A percentile compares a stretch with the other conserved stretches of the same genome.
These are phyloP conservation scores for Collybiopsis confluens DNA, from an alignment of 768 basidiomycete species.

Conservation along the genomic window DNA sequence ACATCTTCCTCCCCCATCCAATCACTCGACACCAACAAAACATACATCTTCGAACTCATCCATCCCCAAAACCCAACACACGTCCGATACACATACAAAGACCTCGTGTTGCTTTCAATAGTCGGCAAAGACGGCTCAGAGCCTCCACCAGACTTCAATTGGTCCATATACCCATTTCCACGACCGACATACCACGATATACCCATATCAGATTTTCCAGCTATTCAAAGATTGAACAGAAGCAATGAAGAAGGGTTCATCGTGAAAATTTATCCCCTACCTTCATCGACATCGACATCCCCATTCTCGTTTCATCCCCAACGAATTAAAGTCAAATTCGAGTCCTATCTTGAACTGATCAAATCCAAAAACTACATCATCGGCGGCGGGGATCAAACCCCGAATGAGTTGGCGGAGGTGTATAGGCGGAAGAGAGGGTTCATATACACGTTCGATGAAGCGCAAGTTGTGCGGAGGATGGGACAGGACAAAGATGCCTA, in stretches of 20 bases:
- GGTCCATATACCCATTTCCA: conserved; percentile 11
- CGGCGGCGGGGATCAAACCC: too few species aligned
- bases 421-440: conserved; percentile 3
- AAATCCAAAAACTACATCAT: conserved; percentile 1
- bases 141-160: conserved; percentile 10
- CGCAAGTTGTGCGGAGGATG: neutral
- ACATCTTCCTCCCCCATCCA: too few species aligned
- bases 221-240: conserved; percentile 5
- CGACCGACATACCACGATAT: conserved; percentile 5
- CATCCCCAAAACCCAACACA: conserved; percentile 5
- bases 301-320: conserved; percentile 5
- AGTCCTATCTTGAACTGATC: conserved; percentile 7
- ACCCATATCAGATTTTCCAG: neutral
- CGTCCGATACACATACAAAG: conserved; percentile 1
- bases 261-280: conserved; percentile 9
- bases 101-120: conserved; percentile 9
- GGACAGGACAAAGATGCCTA: neutral
- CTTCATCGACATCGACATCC: too few species aligned
- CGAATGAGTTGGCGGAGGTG: neutral
- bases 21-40: conserved; percentile 10
- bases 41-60: conserved; percentile 13
- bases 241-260: conserved; percentile 13
- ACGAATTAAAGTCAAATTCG: conserved; percentile 13
- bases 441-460: conserved; percentile 8
- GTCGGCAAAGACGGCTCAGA: conserved; percentile 11